Base-by-base conservation (phyloP, 345 rosid genomes). In the Eucalyptus regnans region DNA sequence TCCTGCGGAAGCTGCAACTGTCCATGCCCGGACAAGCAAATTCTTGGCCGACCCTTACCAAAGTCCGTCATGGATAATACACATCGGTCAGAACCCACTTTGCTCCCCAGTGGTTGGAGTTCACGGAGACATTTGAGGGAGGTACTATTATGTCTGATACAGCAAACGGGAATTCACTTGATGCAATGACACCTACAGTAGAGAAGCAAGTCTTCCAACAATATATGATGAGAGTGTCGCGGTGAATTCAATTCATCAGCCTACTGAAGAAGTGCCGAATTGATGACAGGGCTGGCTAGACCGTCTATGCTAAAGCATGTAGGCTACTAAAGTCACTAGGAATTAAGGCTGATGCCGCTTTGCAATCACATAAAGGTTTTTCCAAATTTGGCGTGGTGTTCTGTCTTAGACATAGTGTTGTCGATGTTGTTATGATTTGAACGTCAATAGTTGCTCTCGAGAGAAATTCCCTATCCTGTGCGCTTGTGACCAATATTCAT, bases 61-160 rank as follows among this genome's bases (percentile, higher is more conserved):
- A 20, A 76, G 83, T 76, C 43, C 7, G 0, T 76, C 0, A 4
- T 5, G 14, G 0, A 3, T 11, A 13, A 23, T 20, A 20, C 83
- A 10, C 23, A 12, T 76, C 0, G 3, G 83, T 12, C 9, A 22
- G 29, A 76, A 76, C 43, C 84, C 48, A 76, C 84, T 76, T 41
- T 76, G 84, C 84, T 76, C 16, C 48, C 48, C 29, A 3, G 27
- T 41, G 84, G 15, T 76, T 23, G 8, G 6, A 41, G 27, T 76
- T 76, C 2, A 0, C 3, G 0, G 29, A 56, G 14, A 44, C 84
- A 12, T 76, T 76, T 76, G 83, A 25, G 22, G 83, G 12, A 0
- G 6, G 20, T 20, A 41, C 48, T 41, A 48, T 20, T 41, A 37
- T 41, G 27, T 41, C 27, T 76, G 0, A 22, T 76, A 76, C 48